Evolutionary conservation across 768 basidiomycete genomes (phyloP), one percentile per base, ranked within the genome.

Genomic region (Tylopilus subfusipes): DNA sequence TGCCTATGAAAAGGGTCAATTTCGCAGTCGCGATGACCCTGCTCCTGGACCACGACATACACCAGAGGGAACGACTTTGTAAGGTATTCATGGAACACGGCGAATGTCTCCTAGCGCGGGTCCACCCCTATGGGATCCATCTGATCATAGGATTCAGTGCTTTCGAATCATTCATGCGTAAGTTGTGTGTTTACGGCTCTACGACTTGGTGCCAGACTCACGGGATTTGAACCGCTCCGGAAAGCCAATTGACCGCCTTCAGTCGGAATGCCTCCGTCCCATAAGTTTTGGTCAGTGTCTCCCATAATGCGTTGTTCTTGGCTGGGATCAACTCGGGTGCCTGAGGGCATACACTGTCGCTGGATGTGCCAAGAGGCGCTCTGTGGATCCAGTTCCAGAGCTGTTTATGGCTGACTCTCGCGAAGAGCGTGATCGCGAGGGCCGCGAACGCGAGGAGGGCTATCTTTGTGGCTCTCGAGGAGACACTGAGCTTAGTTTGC

Each of bases 11-110:
- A 52, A n/a, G n/a, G 30, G 50, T 61, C 19, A 47, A 25, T 13
- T 4, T 42, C 30, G 21, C 9, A n/a, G 22, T 27, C 39, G 24
- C 10, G 22, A 47, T 36, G n/a, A 29, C 25, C 5, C 24, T 45
- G n/a, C n/a, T n/a, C n/a, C 5, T 18, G 25, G 34, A 16, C 39
- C 9, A 40, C 16, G 21, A 71, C 73, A 39, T 71, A 88, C 77
- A 78, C 81, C 66, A 84, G 73, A 12, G 85, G 82, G 60, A 88
- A 93, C 31, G 86, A 69, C 29, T 65, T 59, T 30, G 59, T 56
- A 10, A 89, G 75, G 59, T 86, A 84, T 16, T 76, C 73, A 49
- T 85, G 83, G 65, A 86, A 79, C 10, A 69, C 67, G 0, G 56
- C 68, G 48, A 86, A 84, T 24, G 71, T 75, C 29, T 80, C 72